Percentiles rank a stretch among this genome's conserved stretches.
Conservation (phyloP, 192 early-diverging fungal species). For the Podila verticillata region DNA sequence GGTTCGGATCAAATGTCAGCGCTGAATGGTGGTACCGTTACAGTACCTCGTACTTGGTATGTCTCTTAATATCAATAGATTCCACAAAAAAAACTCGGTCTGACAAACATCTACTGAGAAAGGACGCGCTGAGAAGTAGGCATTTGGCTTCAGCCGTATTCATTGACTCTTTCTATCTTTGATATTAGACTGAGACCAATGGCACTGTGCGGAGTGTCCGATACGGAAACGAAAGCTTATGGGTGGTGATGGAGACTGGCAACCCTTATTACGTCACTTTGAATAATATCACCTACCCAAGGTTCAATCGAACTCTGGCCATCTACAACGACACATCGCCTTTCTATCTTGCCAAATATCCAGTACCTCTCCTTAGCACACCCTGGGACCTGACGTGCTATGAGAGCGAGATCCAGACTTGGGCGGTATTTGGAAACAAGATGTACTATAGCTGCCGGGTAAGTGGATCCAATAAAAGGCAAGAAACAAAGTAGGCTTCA, state of each 20-base stretch:
- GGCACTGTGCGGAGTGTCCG: background rate
- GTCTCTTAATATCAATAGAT: no score
- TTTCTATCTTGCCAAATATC: background rate
- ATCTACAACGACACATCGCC: background rate
- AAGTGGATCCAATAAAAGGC: no score
- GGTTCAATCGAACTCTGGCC: background rate
- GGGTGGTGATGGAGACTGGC: background rate
- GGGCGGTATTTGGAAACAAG: background rate
- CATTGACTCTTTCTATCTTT: background rate
- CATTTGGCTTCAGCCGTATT: no score
- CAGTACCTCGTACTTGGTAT: background rate
- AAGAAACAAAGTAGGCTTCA: no score
- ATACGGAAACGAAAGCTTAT: background rate
- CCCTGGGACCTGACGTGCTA: background rate
- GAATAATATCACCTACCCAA: no score
- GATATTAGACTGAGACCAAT: background rate
- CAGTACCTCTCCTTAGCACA: background rate
- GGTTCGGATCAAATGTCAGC: background rate
- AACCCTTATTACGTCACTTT: background rate
- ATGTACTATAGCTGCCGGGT: background rate
- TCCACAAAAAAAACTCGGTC: no score
- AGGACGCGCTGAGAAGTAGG: no score
- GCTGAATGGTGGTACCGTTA: background rate
- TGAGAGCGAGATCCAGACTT: background rate
- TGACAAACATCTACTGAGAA: no score